Base-by-base conservation (phyloP, 1,139 yeast species). In the Scheffersomyces lignicola region DNA sequence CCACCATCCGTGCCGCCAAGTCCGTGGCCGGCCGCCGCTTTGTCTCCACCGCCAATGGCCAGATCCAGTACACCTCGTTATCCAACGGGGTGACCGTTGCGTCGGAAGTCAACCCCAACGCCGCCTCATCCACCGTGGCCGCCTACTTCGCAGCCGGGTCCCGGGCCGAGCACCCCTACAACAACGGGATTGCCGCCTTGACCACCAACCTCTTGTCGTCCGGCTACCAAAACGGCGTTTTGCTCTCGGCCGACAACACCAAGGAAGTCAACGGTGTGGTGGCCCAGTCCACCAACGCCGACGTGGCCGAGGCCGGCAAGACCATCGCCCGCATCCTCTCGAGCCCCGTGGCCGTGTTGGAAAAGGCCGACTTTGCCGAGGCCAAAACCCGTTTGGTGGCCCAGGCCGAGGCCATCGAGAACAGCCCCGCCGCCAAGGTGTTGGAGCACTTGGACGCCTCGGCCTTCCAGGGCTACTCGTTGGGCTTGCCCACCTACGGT, bases 401-500 rank as follows among this genome's bases (percentile, higher is more conserved):
- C 18, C 49, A 60, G 41, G 70, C 76, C 36, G 65, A 60, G 27
- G 64, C 62, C 25, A 55, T 74, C 39, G 83, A 77, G 62, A 45
- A 59, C 31, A 55, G 54, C 47, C 79, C 79, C 41, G 53, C 65
- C 35, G 48, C 63, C 42, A 73, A 63, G 70, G 83, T 81, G 34
- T 56, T 79, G 49, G 86, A 82, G 64, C 94, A 85, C 63, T 74
- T 84, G 68, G 78, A 79, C 53, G 76, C 89, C 42, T 75, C 89
- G 42, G 94, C 94, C 37, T 85, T 76, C 83, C 95, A 84, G 67
- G 87, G 88, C 54, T 80, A 86, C 53, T 80, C 92, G 16, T 71
- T 84, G 50, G 83, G 83, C 37, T 70, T 84, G 59, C 94, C 95
- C 61, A 71, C 76, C 36, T 69, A 72, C 51, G 95, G 95, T 71